These are phyloP conservation scores for Zygosaccharomyces sapae DNA, from an alignment of 1,139 yeast species.

Conservation along the genomic window DNA sequence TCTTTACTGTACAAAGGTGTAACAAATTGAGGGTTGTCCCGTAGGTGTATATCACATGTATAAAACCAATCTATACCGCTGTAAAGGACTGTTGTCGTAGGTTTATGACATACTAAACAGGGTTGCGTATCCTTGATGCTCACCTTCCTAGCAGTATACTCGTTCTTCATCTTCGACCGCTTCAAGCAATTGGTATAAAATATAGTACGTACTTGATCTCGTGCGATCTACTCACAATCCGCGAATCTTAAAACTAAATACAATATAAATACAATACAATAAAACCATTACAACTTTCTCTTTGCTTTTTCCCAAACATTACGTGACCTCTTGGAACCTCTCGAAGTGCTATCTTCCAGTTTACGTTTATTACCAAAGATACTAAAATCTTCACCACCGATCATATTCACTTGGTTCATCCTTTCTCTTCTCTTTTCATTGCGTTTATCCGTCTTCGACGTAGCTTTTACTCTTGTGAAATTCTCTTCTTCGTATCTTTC, in stretches of 20 bases:
- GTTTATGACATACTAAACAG: slow-evolving; percentile 65
- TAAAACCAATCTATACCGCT: slow-evolving; percentile 58
- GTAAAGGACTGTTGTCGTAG: slow-evolving; percentile 57
- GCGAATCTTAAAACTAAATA: slow-evolving; percentile 2
- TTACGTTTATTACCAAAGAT: slow-evolving; percentile 61
- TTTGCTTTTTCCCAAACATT: slow-evolving; percentile 77
- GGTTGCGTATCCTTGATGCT: slow-evolving; percentile 53
- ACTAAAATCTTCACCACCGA: slow-evolving; percentile 96
- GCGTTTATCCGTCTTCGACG: slow-evolving; percentile 61
- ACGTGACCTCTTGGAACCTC: slow-evolving; percentile 40
- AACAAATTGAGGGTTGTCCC: slow-evolving; percentile 58
- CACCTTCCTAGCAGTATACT: slow-evolving; percentile 43
- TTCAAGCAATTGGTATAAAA: too few species aligned
- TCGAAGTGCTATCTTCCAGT: slow-evolving; percentile 45
- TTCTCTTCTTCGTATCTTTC: slow-evolving; percentile 86
- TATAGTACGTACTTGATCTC: too few species aligned
- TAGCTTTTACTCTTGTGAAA: slow-evolving; percentile 69
- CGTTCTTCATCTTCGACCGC: slow-evolving; percentile 29
- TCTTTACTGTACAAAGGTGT: slow-evolving; percentile 46
- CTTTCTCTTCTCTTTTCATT: slow-evolving; percentile 50
- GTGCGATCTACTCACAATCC: too few species aligned
- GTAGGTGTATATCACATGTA: slow-evolving; percentile 60
- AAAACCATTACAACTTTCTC: slow-evolving; percentile 44
- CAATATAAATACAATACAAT: slow-evolving; percentile 3
- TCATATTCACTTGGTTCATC: slow-evolving; percentile 59